Evolutionary conservation across 2,329 filamentous ascomycete genomes (phyloP), one percentile per base, ranked within the genome.

Genomic region (Akanthomyces muscarius): DNA sequence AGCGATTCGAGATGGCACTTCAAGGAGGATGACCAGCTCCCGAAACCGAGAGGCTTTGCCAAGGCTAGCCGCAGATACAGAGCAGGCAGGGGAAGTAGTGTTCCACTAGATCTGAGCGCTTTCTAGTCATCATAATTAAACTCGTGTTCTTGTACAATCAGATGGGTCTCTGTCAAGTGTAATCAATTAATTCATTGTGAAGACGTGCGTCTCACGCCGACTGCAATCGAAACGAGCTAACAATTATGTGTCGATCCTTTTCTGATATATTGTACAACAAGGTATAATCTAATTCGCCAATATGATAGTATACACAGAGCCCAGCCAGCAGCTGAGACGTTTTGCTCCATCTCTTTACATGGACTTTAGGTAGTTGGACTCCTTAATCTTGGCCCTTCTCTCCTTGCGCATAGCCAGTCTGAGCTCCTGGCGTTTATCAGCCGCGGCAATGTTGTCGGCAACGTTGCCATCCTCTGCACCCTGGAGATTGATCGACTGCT

Each of bases 21-120:
- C 72, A 89, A 94, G 69, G 85, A 89, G 53, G 94, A 97, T 69
- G 84, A 82, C 42, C 82, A 90, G 68, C 82, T 98, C 53, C 94
- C 95, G 0, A 94, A 92, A 69, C 94, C 94, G 25, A 83, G 94
- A 70, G 87, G 90, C 1, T 97, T 96, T 71, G 77, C 81, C 1
- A 89, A 89, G n/a, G 86, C 85, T 4, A 78, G 83, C 23, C 92
- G 89, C 73, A 87, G 86, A 73, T 99, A 98, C 76, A 83, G 94
- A 66, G 95, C 95, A 42, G 95, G 95, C 10, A 85, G 94, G 72
- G 94, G 92, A 38, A 97, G 92, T 77, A 97, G 91, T 79, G 93
- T 98, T 68, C 95, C 95, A 36, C 79, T 98, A 69, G 91, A 98
- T 79, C 76, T 99, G 72, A 86, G 81, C 67, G 80, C 83, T 16